phyloP scores from a whole-genome alignment of 208 protist genomes.

The Trichomonas tenax region DNA sequence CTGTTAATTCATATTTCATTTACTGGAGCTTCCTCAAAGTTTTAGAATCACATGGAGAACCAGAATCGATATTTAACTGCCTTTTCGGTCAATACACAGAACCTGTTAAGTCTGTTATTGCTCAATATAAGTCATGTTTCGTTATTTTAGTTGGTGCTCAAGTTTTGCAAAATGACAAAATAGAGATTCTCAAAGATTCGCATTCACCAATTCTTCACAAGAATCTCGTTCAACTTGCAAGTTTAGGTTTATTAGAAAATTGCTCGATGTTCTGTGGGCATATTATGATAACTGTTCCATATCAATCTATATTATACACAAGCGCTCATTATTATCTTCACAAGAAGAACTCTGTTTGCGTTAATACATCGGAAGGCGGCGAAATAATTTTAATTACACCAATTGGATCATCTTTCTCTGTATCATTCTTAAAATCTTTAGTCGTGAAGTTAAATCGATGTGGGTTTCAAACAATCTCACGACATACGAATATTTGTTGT shows the following conservation, averaged over 20 bases:
- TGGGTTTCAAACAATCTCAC: background rate
- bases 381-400: background rate
- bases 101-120: background rate
- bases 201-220: background rate
- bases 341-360: background rate
- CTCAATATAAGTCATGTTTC: background rate
- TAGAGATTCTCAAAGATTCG: background rate
- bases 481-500: background rate
- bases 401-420: background rate
- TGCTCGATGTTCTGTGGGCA: background rate
- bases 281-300: background rate
- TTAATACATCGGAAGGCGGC: background rate
- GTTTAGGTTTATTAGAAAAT: background rate
- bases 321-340: background rate
- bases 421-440: background rate
- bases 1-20: background rate
- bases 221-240: background rate
- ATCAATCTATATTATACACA: background rate
- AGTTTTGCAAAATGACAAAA: background rate
- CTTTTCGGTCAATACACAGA: background rate
- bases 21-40: background rate
- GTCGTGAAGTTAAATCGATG: background rate
- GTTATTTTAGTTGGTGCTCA: background rate
- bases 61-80: background rate
- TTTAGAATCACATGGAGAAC: background rate